Evolutionary conservation across 495 filamentous ascomycete species (phyloP).

Genomic region (Penicillium goetzii): DNA sequence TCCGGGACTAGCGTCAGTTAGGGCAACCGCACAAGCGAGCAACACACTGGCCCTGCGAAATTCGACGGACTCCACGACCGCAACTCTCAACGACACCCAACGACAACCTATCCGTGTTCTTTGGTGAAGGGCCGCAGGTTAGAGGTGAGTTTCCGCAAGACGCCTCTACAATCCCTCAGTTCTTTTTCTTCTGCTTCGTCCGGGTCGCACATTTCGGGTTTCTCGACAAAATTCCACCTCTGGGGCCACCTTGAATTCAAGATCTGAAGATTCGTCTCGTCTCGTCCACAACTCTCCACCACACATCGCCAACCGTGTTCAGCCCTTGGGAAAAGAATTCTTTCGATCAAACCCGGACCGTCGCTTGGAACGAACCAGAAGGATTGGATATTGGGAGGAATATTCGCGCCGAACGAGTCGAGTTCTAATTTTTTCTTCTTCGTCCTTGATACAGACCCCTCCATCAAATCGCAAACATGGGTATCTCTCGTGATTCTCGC

Average conservation of each 20-base stretch:
- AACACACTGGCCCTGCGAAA: slow-evolving; percentile 51
- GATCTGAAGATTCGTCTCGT: slow-evolving; percentile 16
- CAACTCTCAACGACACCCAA: slow-evolving; percentile 48
- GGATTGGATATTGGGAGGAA: slow-evolving; percentile 20
- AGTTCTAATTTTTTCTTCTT: slow-evolving; percentile 35
- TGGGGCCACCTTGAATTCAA: slow-evolving; percentile 25
- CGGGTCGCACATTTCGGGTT: slow-evolving; percentile 29
- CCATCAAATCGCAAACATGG: slow-evolving; percentile 78
- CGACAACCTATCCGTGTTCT: slow-evolving; percentile 50
- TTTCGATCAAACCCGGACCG: slow-evolving; percentile 14
- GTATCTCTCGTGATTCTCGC: slow-evolving; percentile 99
- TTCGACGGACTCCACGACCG: slow-evolving; percentile 50
- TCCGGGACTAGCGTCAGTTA: slow-evolving; percentile 37
- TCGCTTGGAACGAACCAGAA: slow-evolving; percentile 33
- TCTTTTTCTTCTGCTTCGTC: slow-evolving; percentile 33
- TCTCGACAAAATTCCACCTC: slow-evolving; percentile 15
- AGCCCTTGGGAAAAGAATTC: background rate
- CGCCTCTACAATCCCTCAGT: slow-evolving; percentile 23
- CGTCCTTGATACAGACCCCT: slow-evolving; percentile 50
- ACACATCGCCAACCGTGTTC: slow-evolving; percentile 5
- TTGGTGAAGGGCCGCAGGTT: slow-evolving; percentile 55
- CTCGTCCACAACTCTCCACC: slow-evolving; percentile 9
- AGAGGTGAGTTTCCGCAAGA: slow-evolving; percentile 48
- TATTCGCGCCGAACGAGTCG: slow-evolving; percentile 19
- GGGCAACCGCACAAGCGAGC: slow-evolving; percentile 53